A percentile compares a stretch with the other conserved stretches of the same genome.
phyloP scores from a whole-genome alignment of 352 stramenopile species.

The Blastocystis sp. region DNA sequence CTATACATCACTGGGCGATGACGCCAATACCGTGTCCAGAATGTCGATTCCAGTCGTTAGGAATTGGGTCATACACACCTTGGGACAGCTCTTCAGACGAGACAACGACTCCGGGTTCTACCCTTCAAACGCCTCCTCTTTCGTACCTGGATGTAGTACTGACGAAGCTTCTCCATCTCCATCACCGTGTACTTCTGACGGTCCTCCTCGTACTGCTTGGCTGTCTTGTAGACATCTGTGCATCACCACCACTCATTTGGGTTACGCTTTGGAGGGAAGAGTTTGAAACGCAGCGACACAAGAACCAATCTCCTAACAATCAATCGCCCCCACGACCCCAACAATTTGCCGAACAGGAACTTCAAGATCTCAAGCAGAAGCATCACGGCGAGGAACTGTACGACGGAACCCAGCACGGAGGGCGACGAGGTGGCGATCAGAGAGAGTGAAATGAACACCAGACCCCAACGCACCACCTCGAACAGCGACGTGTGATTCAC shows the following conservation, averaged over 20 bases:
- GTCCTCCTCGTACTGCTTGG: conserved; percentile 47
- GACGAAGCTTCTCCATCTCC: conserved; percentile 16
- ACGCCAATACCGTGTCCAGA: conserved; percentile 21
- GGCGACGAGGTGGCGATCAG: conserved; percentile 24
- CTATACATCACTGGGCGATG: not conserved
- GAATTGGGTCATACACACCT: conserved; percentile 16
- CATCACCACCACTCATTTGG: not conserved
- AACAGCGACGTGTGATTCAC: conserved; percentile 45
- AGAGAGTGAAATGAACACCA: conserved; percentile 21
- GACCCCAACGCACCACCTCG: conserved; percentile 28
- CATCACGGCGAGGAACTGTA: conserved; percentile 15
- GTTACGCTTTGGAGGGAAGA: conserved; percentile 18
- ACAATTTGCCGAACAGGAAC: not conserved
- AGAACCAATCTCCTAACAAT: not conserved
- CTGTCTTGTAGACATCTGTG: not conserved
- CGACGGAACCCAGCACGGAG: conserved; percentile 3
- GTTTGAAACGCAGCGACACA: not conserved
- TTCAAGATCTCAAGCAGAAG: not conserved
- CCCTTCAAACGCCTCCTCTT: not conserved
- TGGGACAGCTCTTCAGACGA: conserved; percentile 43
- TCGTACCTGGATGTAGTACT: conserved; percentile 5
- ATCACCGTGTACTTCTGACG: conserved; percentile 5
- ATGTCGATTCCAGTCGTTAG: conserved; percentile 42
- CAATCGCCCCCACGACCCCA: not conserved
- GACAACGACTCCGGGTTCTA: conserved; percentile 34